Evolutionary conservation across 176 grass and related monocot species (phyloP), one percentile per base, ranked within the genome.

Genomic region (Phyllostachys edulis): DNA sequence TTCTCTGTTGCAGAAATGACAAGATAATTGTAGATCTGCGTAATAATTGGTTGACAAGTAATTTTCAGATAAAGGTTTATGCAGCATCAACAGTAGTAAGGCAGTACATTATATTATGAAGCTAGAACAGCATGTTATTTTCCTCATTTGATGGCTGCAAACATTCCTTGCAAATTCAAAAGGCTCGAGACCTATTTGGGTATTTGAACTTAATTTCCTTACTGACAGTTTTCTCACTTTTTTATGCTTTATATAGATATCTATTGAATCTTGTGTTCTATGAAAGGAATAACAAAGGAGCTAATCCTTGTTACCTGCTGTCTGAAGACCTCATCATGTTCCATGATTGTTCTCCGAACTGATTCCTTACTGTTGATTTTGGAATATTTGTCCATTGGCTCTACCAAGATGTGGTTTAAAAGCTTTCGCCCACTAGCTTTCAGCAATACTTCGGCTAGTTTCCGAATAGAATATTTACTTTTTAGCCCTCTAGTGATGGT

Each of bases 241-340:
- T n/a, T 13, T 71, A 24, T 34, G 21, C 27, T 47, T 4, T 47
- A 49, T 63, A 59, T 10, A 32, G 11, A 57, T 90, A 64, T 77
- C 18, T 78, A 13, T 27, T 82, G 42, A 49, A 68, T 76, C 70
- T 47, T 42, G 36, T 62, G 1, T 50, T 50, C 45, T 83, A 71
- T 11, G 62, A 73, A n/a, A 87, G 40, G 15, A 57, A 69, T 59
- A 20, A 3, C 67, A 68, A 18, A 57, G 8, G 41, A 44, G 45
- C 27, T 52, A 71, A 21, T 65, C 29, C 5, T 46, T 47, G 69
- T 73, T 85, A 98, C 95, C 95, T 94, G 92, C 50, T 91, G 76
- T 91, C 87, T 93, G 72, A 98, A 98, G 81, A 91, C 78, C 45
- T 93, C 80, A 56, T 98, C 89, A 67, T 95, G 92, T 39, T 91